Evolutionary conservation across 2,329 filamentous ascomycete species (phyloP).

Genomic region (Nemania diffusa): DNA sequence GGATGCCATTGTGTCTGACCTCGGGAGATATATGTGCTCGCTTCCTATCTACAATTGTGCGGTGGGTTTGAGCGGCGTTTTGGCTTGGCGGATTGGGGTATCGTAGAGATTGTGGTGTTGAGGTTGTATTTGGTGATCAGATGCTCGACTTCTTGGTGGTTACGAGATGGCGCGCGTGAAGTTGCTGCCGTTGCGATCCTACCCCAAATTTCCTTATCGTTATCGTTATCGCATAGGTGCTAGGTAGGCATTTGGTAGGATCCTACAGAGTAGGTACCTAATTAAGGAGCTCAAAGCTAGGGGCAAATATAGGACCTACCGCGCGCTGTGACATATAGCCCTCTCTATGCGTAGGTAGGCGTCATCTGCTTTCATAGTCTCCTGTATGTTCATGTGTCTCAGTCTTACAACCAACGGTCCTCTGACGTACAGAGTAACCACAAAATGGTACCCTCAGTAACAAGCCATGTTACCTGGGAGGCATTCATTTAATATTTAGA

Average conservation of each 20-base stretch:
- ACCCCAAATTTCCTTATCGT: constrained; percentile 33
- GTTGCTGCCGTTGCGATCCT: constrained; percentile 1
- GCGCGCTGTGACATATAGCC: constrained; percentile 15
- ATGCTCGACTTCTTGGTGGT: neutral
- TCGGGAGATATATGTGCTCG: neutral
- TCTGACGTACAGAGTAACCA: constrained; percentile 24
- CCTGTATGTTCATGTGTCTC: constrained; percentile 8
- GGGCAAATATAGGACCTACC: neutral
- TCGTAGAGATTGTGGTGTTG: constrained; percentile 3
- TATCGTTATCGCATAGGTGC: constrained; percentile 14
- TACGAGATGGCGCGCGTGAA: constrained; percentile 1
- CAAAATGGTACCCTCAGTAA: constrained; percentile 10
- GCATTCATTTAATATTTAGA: constrained; percentile 1
- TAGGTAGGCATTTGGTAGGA: too few relatives aligned
- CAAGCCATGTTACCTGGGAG: neutral
- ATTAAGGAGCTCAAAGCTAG: too few relatives aligned
- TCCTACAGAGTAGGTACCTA: neutral
- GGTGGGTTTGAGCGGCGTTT: neutral
- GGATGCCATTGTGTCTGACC: constrained; percentile 62
- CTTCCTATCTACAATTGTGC: neutral
- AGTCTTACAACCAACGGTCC: constrained; percentile 7
- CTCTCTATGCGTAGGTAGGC: too few relatives aligned
- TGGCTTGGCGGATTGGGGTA: neutral
- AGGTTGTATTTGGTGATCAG: constrained; percentile 7
- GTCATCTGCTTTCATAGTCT: constrained; percentile 15